Conservation (phyloP, 768 basidiomycete species). For the Termitomyces sp. region DNA sequence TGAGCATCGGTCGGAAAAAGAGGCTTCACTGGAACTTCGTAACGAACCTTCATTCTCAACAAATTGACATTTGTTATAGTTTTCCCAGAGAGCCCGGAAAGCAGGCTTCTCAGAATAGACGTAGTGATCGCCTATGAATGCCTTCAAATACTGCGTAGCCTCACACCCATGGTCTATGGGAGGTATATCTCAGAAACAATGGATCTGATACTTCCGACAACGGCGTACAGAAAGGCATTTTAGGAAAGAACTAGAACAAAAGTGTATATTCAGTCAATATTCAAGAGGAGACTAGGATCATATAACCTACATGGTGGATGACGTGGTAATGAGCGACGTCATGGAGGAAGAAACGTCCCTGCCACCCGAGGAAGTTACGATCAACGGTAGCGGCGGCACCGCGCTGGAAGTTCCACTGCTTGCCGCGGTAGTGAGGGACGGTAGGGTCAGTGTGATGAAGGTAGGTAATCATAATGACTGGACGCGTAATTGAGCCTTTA, state of each 20-base stretch:
- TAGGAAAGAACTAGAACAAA: slow-evolving; percentile 45
- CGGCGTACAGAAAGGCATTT: slow-evolving; percentile 50
- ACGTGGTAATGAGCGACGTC: slow-evolving; percentile 61
- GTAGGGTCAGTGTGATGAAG: slow-evolving; percentile 60
- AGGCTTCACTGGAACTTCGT: too few relatives aligned
- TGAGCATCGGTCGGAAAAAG: neutral
- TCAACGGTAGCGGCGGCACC: slow-evolving; percentile 61
- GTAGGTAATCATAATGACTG: slow-evolving; percentile 53
- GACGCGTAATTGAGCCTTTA: neutral
- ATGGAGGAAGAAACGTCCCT: slow-evolving; percentile 61
- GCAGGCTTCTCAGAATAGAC: slow-evolving; percentile 32
- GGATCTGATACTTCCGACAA: neutral
- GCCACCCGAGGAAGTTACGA: slow-evolving; percentile 53
- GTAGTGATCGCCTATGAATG: slow-evolving; percentile 48
- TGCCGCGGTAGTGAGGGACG: slow-evolving; percentile 53
- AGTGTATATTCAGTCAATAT: neutral
- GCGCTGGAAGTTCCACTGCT: slow-evolving; percentile 54
- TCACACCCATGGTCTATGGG: slow-evolving; percentile 42
- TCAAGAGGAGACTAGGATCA: neutral
- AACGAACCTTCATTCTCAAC: slow-evolving; percentile 47
- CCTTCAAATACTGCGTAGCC: slow-evolving; percentile 44
- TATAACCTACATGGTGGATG: slow-evolving; percentile 44
- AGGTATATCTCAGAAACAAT: neutral
- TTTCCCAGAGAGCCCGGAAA: slow-evolving; percentile 46
- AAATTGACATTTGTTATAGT: slow-evolving; percentile 52